Conservation (phyloP, 768 basidiomycete species). For the Amanita polypyramis region DNA sequence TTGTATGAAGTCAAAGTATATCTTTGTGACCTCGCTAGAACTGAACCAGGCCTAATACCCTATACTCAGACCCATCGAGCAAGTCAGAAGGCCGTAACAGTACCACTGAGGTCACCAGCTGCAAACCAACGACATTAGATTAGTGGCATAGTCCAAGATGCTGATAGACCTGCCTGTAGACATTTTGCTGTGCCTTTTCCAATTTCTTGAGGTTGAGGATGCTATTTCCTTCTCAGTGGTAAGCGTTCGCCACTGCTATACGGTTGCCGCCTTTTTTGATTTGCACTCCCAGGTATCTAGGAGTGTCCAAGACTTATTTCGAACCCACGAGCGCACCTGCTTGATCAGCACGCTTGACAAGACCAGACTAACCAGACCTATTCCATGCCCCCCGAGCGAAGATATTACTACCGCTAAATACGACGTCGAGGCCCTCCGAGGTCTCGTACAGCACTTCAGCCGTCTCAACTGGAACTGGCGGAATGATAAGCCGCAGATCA, state of each 20-base stretch:
- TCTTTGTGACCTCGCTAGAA: no score
- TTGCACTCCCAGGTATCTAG: not conserved
- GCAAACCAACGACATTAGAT: no score
- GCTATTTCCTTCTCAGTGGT: slow-evolving; percentile 15
- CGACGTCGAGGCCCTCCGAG: slow-evolving; percentile 14
- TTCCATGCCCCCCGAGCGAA: slow-evolving; percentile 18
- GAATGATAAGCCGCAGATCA: slow-evolving; percentile 10
- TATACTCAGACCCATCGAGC: no score
- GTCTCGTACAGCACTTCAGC: slow-evolving; percentile 16
- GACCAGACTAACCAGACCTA: slow-evolving; percentile 16
- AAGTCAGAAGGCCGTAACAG: no score
- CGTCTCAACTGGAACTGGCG: slow-evolving; percentile 22
- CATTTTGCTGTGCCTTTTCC: slow-evolving; percentile 14
- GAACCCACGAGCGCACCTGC: slow-evolving; percentile 12
- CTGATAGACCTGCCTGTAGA: slow-evolving; percentile 14
- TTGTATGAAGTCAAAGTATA: no score
- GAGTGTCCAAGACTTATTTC: not conserved
- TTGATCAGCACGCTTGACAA: slow-evolving; percentile 19
- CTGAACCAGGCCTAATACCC: no score
- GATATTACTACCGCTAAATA: slow-evolving; percentile 17
- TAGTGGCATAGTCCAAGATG: no score
- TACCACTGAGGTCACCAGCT: no score
- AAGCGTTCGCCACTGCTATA: not conserved
- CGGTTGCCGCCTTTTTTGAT: not conserved
- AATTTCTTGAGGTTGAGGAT: slow-evolving; percentile 15